A percentile compares a stretch with the other conserved stretches of the same genome.
phyloP scores from a whole-genome alignment of 179 eudicot species.

The Actinidia polygama region DNA sequence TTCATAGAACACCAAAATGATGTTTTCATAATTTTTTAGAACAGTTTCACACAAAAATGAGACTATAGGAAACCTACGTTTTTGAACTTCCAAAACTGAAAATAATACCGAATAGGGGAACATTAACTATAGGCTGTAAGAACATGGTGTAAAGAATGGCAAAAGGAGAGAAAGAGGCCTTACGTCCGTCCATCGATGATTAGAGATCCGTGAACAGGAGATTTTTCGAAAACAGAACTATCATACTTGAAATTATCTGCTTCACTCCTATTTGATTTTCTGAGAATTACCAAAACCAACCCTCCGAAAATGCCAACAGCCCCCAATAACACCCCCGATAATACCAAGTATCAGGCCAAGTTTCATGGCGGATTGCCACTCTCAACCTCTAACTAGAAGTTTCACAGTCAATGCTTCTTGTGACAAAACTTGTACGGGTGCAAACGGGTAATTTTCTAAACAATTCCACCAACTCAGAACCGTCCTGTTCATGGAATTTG shows the following conservation, averaged over 20 bases:
- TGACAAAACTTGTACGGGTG: too few species aligned
- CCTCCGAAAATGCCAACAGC: constrained; percentile 43
- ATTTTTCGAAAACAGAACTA: constrained; percentile 48
- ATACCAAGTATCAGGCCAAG: constrained; percentile 70
- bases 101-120: too few species aligned
- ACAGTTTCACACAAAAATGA: too few species aligned
- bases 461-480: constrained; percentile 71
- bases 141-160: too few species aligned
- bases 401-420: constrained; percentile 69
- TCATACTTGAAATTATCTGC: constrained; percentile 36
- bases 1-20: too few species aligned
- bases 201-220: constrained; percentile 44
- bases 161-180: constrained; percentile 22
- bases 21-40: too few species aligned
- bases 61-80: too few species aligned
- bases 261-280: constrained; percentile 29
- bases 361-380: constrained; percentile 37
- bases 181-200: constrained; percentile 53
- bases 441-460: too few species aligned
- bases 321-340: constrained; percentile 55
- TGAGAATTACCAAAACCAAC: constrained; percentile 41
- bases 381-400: constrained; percentile 40
- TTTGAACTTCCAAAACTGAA: too few species aligned
- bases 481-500: constrained; percentile 41
- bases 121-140: too few species aligned